Evolutionary conservation across 2,329 filamentous ascomycete genomes (phyloP).

Genomic region (Talaromyces atroroseus): DNA sequence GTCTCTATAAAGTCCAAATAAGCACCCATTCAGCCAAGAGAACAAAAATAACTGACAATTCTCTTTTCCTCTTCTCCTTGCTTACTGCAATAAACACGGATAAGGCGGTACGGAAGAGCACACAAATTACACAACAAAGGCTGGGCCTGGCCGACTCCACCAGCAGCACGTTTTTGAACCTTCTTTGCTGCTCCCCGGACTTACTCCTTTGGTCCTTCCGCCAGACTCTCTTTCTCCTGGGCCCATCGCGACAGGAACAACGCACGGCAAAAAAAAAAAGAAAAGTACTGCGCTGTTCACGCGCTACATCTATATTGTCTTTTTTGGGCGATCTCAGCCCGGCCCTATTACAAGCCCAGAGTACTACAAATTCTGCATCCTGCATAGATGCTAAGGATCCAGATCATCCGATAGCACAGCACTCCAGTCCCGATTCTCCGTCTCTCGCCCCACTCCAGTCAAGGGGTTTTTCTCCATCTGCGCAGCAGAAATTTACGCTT

Average conservation of each 20-base stretch:
- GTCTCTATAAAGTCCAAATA: too few relatives aligned
- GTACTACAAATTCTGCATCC: background rate
- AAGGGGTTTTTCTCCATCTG: conserved; percentile 14
- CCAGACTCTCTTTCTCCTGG: background rate
- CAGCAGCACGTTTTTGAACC: background rate
- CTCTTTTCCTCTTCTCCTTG: too few relatives aligned
- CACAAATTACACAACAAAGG: too few relatives aligned
- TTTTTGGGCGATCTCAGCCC: background rate
- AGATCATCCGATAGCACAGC: background rate
- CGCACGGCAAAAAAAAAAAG: background rate
- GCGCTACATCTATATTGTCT: background rate
- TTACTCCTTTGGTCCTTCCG: conserved; percentile 19
- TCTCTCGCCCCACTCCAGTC: conserved; percentile 27
- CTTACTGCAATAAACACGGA: too few relatives aligned
- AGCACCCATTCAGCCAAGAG: too few relatives aligned
- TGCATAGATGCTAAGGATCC: background rate
- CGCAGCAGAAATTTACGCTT: background rate
- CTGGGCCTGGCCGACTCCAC: background rate
- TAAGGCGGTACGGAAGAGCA: too few relatives aligned
- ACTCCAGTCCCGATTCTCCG: background rate
- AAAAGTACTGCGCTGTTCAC: background rate
- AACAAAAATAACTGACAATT: too few relatives aligned
- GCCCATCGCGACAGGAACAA: background rate
- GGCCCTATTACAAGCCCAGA: background rate
- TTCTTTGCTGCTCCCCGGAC: conserved; percentile 14